Evolutionary conservation across 2,329 filamentous ascomycete genomes (phyloP).

Genomic region (Talaromyces piceae): DNA sequence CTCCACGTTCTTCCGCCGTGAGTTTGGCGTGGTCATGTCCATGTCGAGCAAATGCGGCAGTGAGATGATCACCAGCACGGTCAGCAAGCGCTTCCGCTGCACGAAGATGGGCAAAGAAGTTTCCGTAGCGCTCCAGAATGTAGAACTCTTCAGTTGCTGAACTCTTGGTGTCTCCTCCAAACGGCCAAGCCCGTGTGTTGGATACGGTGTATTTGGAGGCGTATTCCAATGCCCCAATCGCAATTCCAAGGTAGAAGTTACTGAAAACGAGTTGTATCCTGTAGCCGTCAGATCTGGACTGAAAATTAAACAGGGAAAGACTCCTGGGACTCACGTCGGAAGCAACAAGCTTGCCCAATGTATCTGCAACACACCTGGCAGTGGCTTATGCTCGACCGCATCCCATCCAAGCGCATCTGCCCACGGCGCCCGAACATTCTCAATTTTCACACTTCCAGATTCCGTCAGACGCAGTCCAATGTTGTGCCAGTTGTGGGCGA

Average conservation of each 20-base stretch:
- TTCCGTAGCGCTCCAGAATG: conserved; percentile 57
- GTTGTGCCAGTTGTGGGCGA: conserved; percentile 56
- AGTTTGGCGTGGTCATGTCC: conserved; percentile 35
- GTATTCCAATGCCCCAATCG: conserved; percentile 49
- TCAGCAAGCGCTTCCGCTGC: conserved; percentile 55
- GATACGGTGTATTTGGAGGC: conserved; percentile 51
- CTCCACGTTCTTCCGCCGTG: conserved; percentile 48
- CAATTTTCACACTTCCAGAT: conserved; percentile 55
- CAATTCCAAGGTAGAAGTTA: conserved; percentile 60
- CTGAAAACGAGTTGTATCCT: conserved; percentile 59
- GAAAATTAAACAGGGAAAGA: background rate
- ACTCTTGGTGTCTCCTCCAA: conserved; percentile 54
- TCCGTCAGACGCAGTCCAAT: conserved; percentile 57
- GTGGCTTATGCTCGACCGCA: conserved; percentile 31
- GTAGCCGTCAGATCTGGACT: background rate
- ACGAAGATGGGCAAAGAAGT: conserved; percentile 54
- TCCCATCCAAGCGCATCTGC: conserved; percentile 57
- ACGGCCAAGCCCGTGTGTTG: conserved; percentile 57
- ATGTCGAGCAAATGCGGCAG: conserved; percentile 41
- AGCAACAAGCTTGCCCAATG: conserved; percentile 53
- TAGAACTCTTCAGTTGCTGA: conserved; percentile 57
- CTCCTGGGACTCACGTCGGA: conserved; percentile 40
- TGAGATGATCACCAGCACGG: conserved; percentile 45
- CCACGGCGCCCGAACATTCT: conserved; percentile 52
- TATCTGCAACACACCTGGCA: conserved; percentile 38